Evolutionary conservation across 148 eudicot species (phyloP).

Genomic region (Dianthus caryophyllus): DNA sequence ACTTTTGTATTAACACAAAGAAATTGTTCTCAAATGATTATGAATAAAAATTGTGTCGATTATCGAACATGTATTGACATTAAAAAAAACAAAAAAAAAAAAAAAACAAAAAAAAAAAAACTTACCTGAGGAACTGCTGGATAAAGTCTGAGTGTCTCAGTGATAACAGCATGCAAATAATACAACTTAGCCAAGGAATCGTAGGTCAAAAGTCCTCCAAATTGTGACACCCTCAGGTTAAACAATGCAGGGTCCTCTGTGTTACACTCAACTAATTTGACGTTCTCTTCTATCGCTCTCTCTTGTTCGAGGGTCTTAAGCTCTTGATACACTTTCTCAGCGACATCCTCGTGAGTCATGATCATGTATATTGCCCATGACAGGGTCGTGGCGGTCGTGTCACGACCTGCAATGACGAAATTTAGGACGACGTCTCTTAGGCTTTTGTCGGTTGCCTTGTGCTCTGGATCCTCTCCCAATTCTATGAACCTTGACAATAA

Average conservation of each 20-base stretch:
- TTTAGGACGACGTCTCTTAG: constrained; percentile 89
- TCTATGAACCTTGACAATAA: constrained; percentile 84
- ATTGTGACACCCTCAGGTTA: constrained; percentile 50
- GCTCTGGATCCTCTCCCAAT: constrained; percentile 79
- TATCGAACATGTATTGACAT: too few relatives aligned
- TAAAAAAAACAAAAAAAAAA: too few relatives aligned
- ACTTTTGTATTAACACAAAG: too few relatives aligned
- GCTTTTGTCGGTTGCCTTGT: constrained; percentile 74
- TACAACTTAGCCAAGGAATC: constrained; percentile 62
- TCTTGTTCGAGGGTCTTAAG: constrained; percentile 62
- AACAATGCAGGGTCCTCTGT: constrained; percentile 46
- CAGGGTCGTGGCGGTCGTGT: constrained; percentile 94
- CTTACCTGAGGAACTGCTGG: constrained; percentile 96
- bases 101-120: neutral
- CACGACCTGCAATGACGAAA: constrained; percentile 93
- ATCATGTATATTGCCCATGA: constrained; percentile 93
- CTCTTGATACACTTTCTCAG: constrained; percentile 59
- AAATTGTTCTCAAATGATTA: too few relatives aligned
- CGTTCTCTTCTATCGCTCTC: constrained; percentile 59
- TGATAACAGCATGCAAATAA: constrained; percentile 83
- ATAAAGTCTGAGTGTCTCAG: constrained; percentile 92
- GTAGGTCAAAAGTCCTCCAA: constrained; percentile 60
- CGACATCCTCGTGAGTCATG: constrained; percentile 53
- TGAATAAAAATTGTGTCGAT: too few relatives aligned
- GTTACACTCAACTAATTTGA: constrained; percentile 40